phyloP scores from a whole-genome alignment of 768 basidiomycete genomes.

The Lactarius sanguifluus region DNA sequence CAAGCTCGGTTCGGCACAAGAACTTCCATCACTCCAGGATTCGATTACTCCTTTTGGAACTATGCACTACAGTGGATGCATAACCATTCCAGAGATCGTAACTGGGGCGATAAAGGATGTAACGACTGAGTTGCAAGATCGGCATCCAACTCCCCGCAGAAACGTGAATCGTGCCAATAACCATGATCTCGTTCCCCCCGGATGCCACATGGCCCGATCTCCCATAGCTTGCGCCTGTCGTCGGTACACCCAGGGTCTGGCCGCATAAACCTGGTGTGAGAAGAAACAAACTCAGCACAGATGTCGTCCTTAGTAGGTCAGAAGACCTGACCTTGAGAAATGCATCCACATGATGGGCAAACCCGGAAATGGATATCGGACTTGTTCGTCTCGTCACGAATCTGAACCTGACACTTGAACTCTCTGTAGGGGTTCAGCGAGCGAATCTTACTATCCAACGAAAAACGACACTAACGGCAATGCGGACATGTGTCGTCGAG shows the following conservation, averaged over 20 bases:
- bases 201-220: neutral
- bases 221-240: neutral
- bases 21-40: neutral
- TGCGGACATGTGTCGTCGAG: constrained; percentile 16
- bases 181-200: neutral
- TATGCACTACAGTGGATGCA: no score
- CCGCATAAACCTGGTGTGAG: neutral
- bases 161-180: constrained; percentile 21
- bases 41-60: neutral
- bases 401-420: constrained; percentile 18
- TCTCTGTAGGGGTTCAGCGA: constrained; percentile 3
- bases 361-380: constrained; percentile 4
- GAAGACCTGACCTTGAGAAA: constrained; percentile 9
- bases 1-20: neutral
- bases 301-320: no score
- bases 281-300: neutral
- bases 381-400: constrained; percentile 13
- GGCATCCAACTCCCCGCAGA: constrained; percentile 21
- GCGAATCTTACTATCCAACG: neutral
- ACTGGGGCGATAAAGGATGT: neutral
- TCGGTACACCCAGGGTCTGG: neutral
- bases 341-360: constrained; percentile 13
- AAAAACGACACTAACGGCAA: constrained; percentile 13
- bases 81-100: neutral
- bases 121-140: constrained; percentile 16